Evolutionary conservation across 2,329 filamentous ascomycete species (phyloP).

Genomic region (Fusarium miscanthi): DNA sequence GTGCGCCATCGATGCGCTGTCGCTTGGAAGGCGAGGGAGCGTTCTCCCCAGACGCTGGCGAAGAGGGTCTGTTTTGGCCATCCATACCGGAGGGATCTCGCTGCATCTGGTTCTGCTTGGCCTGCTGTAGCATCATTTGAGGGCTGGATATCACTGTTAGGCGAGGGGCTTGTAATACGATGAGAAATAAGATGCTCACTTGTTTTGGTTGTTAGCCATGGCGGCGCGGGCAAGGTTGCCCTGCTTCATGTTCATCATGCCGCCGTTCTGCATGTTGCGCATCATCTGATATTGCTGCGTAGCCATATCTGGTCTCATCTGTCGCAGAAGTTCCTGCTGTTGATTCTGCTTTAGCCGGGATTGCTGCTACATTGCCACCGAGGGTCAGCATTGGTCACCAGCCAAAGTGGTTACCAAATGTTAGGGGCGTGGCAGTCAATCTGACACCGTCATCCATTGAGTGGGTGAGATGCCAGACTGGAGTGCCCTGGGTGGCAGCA

Average conservation of each 20-base stretch:
- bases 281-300: constrained; percentile 72
- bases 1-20: constrained; percentile 77
- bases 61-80: constrained; percentile 81
- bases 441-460: constrained; percentile 20
- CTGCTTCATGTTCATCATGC: constrained; percentile 70
- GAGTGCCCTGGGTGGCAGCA: constrained; percentile 24
- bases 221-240: constrained; percentile 76
- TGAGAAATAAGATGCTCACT: constrained; percentile 61
- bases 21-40: constrained; percentile 93
- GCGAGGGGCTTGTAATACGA: neutral
- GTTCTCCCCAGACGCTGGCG: constrained; percentile 85
- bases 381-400: constrained; percentile 38
- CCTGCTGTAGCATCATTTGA: constrained; percentile 77
- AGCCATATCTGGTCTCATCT: constrained; percentile 72
- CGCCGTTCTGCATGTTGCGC: constrained; percentile 71
- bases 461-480: constrained; percentile 11
- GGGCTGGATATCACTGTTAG: constrained; percentile 58
- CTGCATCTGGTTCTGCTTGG: constrained; percentile 85
- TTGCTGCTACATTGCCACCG: constrained; percentile 63
- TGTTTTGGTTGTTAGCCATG: constrained; percentile 81
- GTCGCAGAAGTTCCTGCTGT: constrained; percentile 81
- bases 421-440: constrained; percentile 29
- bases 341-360: constrained; percentile 79
- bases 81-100: constrained; percentile 89
- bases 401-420: constrained; percentile 38